phyloP scores from a whole-genome alignment of 768 basidiomycete genomes.

The Termitomyces titanicus region DNA sequence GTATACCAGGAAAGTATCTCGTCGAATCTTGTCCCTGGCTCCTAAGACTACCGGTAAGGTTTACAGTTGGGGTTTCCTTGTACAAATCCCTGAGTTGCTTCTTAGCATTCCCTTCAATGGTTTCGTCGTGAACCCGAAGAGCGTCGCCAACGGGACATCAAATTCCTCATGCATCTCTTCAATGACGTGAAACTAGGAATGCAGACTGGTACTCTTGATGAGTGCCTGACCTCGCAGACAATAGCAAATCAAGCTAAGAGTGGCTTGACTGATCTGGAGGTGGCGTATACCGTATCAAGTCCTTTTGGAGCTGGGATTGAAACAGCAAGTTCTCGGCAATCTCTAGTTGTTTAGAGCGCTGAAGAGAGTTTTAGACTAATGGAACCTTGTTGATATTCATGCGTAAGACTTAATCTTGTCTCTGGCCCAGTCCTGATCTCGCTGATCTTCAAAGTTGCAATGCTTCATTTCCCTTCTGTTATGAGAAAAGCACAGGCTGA shows the following conservation, averaged over 20 bases:
- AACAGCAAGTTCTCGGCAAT: neutral
- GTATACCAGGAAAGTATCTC: conserved; percentile 47
- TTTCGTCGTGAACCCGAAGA: conserved; percentile 38
- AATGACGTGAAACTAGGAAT: conserved; percentile 41
- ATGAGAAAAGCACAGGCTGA: conserved; percentile 18
- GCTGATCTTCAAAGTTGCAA: conserved; percentile 4
- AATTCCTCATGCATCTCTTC: conserved; percentile 35
- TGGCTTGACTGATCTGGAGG: conserved; percentile 37
- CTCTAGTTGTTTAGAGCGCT: neutral
- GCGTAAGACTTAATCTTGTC: neutral
- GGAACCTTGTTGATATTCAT: conserved; percentile 4
- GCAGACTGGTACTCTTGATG: conserved; percentile 32
- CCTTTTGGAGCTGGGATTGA: conserved; percentile 48
- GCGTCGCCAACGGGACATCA: conserved; percentile 34
- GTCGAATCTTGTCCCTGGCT: conserved; percentile 48
- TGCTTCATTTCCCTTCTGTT: conserved; percentile 18
- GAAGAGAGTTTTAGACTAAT: neutral
- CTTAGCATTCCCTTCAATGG: conserved; percentile 38
- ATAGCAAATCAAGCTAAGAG: conserved; percentile 31
- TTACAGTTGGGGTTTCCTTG: neutral
- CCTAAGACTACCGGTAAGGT: conserved; percentile 37
- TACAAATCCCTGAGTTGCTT: neutral
- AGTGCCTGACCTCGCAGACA: conserved; percentile 37
- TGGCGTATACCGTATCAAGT: conserved; percentile 41
- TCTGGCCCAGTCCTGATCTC: neutral